phyloP scores from a whole-genome alignment of 345 rosid species.

The Eucalyptus cloeziana region DNA sequence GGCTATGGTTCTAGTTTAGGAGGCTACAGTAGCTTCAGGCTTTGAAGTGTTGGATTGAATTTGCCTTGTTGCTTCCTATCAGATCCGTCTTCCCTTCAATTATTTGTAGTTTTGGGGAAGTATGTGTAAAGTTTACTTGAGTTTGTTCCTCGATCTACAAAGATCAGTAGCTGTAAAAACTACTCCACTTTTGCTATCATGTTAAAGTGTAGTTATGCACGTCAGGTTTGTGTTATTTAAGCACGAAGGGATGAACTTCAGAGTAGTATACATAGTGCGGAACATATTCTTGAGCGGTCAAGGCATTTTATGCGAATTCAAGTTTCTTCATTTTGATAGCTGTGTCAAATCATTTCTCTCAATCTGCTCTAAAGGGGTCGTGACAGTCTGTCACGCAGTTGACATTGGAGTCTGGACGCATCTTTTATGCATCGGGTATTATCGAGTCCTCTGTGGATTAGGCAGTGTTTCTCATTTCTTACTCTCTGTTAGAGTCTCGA shows the following conservation, averaged over 20 bases:
- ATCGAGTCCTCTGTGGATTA: background rate
- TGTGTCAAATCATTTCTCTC: background rate
- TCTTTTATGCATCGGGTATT: background rate
- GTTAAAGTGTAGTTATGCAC: background rate
- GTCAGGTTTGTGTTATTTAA: background rate
- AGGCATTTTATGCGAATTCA: background rate
- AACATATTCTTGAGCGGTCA: background rate
- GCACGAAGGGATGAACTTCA: background rate
- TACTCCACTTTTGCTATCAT: background rate
- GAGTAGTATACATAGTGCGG: background rate
- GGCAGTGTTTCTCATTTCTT: background rate
- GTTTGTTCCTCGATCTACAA: background rate
- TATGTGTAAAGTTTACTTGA: background rate
- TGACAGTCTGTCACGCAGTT: background rate
- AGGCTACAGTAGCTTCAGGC: slow-evolving; percentile 23
- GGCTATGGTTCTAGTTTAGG: slow-evolving; percentile 23
- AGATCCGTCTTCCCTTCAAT: background rate
- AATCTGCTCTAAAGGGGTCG: background rate
- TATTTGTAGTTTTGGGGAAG: background rate
- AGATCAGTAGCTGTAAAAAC: background rate
- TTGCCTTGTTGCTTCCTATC: background rate
- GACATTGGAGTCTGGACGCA: background rate
- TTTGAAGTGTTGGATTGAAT: background rate
- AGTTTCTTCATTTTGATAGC: background rate
- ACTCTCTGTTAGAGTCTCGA: background rate